phyloP scores from a whole-genome alignment of 441 rosid species.

The Mallotus repandus region DNA sequence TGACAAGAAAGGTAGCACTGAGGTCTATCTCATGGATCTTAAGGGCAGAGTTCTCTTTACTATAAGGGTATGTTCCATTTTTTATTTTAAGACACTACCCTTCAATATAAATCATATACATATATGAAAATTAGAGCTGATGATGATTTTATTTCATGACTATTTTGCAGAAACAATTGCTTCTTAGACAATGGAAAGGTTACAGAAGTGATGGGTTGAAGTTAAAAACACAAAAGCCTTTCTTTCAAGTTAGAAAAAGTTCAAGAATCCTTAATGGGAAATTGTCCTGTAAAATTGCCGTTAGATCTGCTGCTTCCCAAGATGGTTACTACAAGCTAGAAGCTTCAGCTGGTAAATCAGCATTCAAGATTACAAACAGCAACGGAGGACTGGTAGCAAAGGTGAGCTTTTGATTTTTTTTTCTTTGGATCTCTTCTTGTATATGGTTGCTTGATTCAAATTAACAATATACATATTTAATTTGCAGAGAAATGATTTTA shows the following conservation, averaged over 20 bases:
- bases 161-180: constrained; percentile 39
- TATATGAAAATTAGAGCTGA: no score
- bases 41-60: constrained; percentile 62
- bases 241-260: constrained; percentile 33
- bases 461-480: no score
- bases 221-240: constrained; percentile 33
- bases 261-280: constrained; percentile 27
- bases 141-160: not conserved
- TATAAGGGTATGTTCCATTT: constrained; percentile 40
- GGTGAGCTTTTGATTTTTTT: constrained; percentile 29
- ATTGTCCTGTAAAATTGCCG: constrained; percentile 41
- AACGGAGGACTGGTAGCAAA: constrained; percentile 53
- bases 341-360: constrained; percentile 42
- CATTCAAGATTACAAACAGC: constrained; percentile 47
- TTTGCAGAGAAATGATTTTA: not conserved
- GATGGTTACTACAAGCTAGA: constrained; percentile 26
- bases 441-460: no score
- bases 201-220: constrained; percentile 42
- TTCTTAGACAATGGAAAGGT: constrained; percentile 61
- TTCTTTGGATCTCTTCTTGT: no score
- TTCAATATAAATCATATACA: no score
- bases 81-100: not conserved
- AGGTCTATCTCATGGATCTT: constrained; percentile 72
- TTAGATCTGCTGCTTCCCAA: constrained; percentile 20
- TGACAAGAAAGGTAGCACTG: constrained; percentile 48